Base-by-base conservation (phyloP, 176 grass and related monocot species). In the Musa itinerans region DNA sequence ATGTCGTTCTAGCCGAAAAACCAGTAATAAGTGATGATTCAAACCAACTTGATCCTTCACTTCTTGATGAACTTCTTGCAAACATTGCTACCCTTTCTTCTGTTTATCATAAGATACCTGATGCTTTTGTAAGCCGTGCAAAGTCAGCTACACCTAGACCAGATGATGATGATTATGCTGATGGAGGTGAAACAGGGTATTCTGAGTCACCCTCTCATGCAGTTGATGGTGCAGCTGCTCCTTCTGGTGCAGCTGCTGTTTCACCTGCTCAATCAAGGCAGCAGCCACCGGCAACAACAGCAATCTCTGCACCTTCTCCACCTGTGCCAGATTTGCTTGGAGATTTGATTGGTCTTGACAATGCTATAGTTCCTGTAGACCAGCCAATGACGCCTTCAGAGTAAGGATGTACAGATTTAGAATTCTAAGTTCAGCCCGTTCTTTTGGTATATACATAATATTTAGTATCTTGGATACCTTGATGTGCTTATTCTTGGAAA, bases 81-180 rank as follows among this genome's bases (percentile, higher is more conserved):
- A 99, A 99, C 65, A 99, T 99, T 85, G 92, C 95, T 61, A 99
- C 95, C 51, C 85, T 99, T 48, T 99, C 95, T 67, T 99, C 95
- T 75, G 88, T 99, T 75, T 99, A 94, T 85, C 95, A 99, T 83
- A 99, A 99, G 70, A 89, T 89, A 76, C 91, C 95, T 78, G 95
- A 94, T 81, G 72, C 88, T 77, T 99, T 99, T 77, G 83, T 99
- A 21, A 99, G 84, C 76, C 88, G 88, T 82, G 90, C 88, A 54
- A 99, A 92, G 86, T 79, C 89, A 62, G 84, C 85, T 75, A 73
- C 72, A 53, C 34, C 88, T 71, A 91, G 66, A 78, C 80, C 74
- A 51, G 95, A 99, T 17, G 95, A 99, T 64, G 95, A 99, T 74
- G 90, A 99, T 74, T 99, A 83, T 80, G 82, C 83, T 71, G 93